phyloP scores from a whole-genome alignment of 176 grass and related monocot genomes.

The Zizania latifolia region DNA sequence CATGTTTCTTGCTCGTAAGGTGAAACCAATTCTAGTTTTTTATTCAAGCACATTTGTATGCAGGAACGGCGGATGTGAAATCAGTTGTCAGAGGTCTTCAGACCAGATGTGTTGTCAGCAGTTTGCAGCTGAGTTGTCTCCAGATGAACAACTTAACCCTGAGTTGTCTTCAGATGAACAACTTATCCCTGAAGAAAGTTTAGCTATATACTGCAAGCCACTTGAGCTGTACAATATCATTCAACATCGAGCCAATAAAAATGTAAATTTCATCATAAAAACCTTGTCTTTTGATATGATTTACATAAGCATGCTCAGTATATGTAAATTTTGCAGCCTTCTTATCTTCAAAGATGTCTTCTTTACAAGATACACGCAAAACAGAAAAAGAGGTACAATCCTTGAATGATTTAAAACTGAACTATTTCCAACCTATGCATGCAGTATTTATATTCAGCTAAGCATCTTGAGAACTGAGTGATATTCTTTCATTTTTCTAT shows the following conservation, averaged over 20 bases:
- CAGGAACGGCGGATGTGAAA: conserved; percentile 46
- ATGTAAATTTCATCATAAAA: conserved; percentile 44
- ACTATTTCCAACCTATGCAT: background rate
- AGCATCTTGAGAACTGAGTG: background rate
- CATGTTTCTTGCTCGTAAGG: background rate
- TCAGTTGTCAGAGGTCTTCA: conserved; percentile 42
- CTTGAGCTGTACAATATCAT: conserved; percentile 62
- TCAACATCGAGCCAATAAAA: conserved; percentile 43
- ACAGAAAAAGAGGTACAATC: conserved; percentile 62
- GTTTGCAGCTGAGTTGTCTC: conserved; percentile 32
- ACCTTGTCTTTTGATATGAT: conserved; percentile 9
- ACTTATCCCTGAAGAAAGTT: conserved; percentile 57
- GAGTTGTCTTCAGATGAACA: conserved; percentile 57
- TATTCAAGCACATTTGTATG: background rate
- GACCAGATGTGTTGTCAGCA: conserved; percentile 59
- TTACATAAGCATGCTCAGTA: background rate
- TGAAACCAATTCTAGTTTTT: conserved; percentile 9
- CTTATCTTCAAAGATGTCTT: conserved; percentile 77
- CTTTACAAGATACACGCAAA: conserved; percentile 70
- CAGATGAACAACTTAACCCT: conserved; percentile 56
- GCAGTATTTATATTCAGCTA: background rate
- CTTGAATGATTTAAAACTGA: background rate
- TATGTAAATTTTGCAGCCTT: conserved; percentile 51
- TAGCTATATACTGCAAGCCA: conserved; percentile 54
- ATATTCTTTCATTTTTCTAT: background rate